These are phyloP conservation scores for Larix sibirica DNA, from an alignment of 83 land plant genomes.

Conservation along the genomic window DNA sequence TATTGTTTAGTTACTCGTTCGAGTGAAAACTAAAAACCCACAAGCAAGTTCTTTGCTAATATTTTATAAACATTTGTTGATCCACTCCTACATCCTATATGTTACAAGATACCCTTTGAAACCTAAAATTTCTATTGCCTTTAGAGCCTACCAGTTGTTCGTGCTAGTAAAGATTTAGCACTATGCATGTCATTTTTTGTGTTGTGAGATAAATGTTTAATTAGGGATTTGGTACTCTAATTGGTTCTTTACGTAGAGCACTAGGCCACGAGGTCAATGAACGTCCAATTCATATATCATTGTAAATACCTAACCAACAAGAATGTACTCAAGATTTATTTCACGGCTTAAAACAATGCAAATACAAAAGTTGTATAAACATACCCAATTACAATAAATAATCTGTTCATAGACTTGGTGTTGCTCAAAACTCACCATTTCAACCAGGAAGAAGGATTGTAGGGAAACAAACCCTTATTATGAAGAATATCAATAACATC, in stretches of 20 bases:
- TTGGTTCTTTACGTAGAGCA: background rate
- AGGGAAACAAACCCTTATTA: slow-evolving; percentile 3
- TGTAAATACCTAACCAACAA: background rate
- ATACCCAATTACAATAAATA: background rate
- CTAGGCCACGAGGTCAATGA: background rate
- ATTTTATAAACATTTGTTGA: too few species aligned
- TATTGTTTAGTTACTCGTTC: too few species aligned
- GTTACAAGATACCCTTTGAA: too few species aligned
- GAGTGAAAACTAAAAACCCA: too few species aligned
- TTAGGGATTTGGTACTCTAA: background rate
- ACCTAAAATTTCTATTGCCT: too few species aligned
- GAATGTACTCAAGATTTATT: background rate
- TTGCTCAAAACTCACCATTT: background rate
- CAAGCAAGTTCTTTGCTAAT: too few species aligned
- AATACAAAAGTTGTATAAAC: background rate
- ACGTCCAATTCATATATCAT: background rate
- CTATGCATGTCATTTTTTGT: too few species aligned
- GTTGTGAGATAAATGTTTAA: background rate
- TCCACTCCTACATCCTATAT: too few species aligned
- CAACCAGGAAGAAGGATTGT: slow-evolving; percentile 8
- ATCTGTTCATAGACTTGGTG: background rate
- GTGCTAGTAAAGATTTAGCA: too few species aligned
- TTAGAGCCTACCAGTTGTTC: too few species aligned
- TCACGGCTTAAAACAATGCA: too few species aligned
- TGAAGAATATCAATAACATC: slow-evolving; percentile 5